Evolutionary conservation across 192 early-diverging fungal species (phyloP), one percentile per base, ranked within the genome.

Genomic region (Rhizoclosmatium globosum): DNA sequence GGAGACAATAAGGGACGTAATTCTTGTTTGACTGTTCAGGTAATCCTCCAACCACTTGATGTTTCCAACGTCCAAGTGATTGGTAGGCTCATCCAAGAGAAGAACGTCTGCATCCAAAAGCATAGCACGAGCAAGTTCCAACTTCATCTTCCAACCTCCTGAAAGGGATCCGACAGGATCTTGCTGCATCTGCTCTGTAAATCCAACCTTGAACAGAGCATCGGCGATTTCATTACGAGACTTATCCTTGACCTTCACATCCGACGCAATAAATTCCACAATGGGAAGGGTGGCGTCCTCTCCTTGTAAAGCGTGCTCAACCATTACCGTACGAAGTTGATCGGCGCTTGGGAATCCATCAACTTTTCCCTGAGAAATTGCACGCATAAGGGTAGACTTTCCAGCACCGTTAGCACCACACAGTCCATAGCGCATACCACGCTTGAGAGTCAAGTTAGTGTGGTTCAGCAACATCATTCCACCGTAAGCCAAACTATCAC

Each of bases 1-100:
- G 41, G 93, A 94, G 2, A 95, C 92, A 72, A 95, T 91, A 60
- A 95, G 78, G 64, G 82, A 86, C 0, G 93, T 95, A 70, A 94
- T 85, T 39, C 89, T 82, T n/a, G 82, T 89, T 68, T 92, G 87
- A 62, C 82, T 70, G 68, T 84, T 87, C 19, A 95, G 86, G 80
- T 94, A 94, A 46, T 94, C 86, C 74, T 91, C 90, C 2, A 95
- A 77, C 94, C 94, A 95, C 66, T 89, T 89, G 64, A 94, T 88
- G 76, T 94, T 94, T 19, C 58, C 72, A 21, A 92, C 88, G 79
- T 95, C 94, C 91, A 95, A 87, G 81, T 95, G 94, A 82, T 95
- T 95, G 13, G 94, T 98, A 31, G 96, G 96, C 86, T 98, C 95
- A 84, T 98, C 96, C 57, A 98, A 85, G 45, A 98, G 89, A 56